These are phyloP conservation scores for Fusarium sp. DNA, from an alignment of 2,329 filamentous ascomycete genomes.

Conservation along the genomic window DNA sequence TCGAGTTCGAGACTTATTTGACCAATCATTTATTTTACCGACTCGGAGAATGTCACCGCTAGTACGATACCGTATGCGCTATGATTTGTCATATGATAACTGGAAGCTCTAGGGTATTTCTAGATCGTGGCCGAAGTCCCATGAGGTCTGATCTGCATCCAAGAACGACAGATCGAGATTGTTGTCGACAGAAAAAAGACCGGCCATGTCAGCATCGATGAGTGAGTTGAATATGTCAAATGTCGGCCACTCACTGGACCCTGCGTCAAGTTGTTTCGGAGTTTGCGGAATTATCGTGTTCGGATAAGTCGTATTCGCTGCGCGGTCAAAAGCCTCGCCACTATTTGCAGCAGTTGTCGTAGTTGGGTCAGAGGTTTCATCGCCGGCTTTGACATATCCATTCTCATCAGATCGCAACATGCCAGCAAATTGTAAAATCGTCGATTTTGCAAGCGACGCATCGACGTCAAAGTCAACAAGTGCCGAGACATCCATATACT, in stretches of 20 bases:
- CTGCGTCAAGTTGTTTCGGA: fast-evolving
- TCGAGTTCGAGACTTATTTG: fast-evolving
- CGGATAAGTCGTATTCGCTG: background rate
- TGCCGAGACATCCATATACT: background rate
- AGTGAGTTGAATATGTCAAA: conserved; percentile 14
- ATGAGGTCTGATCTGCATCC: background rate
- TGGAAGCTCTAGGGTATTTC: background rate
- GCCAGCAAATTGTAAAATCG: background rate
- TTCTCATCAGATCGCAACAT: background rate
- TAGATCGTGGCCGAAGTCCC: fast-evolving
- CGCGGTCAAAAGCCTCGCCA: fast-evolving
- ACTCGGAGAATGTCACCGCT: background rate
- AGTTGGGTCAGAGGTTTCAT: background rate
- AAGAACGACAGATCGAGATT: background rate
- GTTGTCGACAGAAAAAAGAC: background rate
- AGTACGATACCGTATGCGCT: background rate
- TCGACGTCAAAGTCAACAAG: background rate
- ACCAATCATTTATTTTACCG: conserved; percentile 20
- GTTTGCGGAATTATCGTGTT: background rate
- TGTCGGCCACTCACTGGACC: background rate
- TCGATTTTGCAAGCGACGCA: background rate
- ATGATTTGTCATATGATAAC: background rate
- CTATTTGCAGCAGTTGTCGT: fast-evolving
- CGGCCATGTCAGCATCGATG: conserved; percentile 9
- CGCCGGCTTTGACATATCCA: background rate